Conservation (phyloP, 176 grass and related monocot species). For the Rhynchospora tenuis region DNA sequence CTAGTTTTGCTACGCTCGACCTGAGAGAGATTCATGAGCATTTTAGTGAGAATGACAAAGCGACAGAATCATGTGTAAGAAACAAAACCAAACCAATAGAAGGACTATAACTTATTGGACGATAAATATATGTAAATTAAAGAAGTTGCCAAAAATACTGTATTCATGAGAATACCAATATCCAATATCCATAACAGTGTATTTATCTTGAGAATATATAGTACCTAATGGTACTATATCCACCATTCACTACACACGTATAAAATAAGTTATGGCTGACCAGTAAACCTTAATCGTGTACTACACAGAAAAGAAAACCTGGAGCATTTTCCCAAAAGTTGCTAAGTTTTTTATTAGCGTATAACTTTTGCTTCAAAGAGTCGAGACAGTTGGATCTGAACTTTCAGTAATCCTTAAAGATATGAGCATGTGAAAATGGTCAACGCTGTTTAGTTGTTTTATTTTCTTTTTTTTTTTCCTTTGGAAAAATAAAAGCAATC, state of each 20-base stretch:
- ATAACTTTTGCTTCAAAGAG: background rate
- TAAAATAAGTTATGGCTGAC: background rate
- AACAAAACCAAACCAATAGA: background rate
- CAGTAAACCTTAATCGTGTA: background rate
- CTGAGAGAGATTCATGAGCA: background rate
- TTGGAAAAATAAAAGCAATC: background rate
- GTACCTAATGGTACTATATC: too few species aligned
- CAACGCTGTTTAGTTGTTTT: background rate
- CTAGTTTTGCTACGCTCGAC: too few species aligned
- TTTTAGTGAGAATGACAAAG: too few species aligned
- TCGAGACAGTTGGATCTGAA: background rate
- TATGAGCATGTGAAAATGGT: background rate
- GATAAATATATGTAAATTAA: too few species aligned
- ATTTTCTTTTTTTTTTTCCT: background rate
- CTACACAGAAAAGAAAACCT: too few species aligned
- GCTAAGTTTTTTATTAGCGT: background rate
- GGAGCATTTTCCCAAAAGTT: background rate
- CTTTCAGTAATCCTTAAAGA: background rate
- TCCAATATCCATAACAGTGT: too few species aligned
- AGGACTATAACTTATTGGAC: background rate
- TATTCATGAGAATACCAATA: too few species aligned
- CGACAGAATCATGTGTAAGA: background rate
- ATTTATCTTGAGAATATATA: too few species aligned
- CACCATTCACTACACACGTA: too few species aligned
- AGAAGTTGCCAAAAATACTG: too few species aligned